phyloP scores from a whole-genome alignment of 83 land plant species.

The Picea abies region DNA sequence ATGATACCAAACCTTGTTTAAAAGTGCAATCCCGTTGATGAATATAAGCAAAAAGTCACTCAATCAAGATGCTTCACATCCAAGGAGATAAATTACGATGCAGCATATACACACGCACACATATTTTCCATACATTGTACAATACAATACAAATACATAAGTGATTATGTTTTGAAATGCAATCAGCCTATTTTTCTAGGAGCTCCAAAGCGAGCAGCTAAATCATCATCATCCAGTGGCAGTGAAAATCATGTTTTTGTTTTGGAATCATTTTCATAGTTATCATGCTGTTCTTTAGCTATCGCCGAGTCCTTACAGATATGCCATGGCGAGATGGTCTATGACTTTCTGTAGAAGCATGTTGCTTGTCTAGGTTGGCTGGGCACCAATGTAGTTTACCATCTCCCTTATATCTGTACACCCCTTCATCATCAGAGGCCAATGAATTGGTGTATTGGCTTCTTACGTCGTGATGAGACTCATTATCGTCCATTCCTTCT shows the following conservation, averaged over 20 bases:
- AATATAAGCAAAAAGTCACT: too few species aligned
- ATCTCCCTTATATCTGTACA: constrained; percentile 17
- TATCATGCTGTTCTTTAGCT: background rate
- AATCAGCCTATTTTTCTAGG: too few species aligned
- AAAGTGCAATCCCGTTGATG: too few species aligned
- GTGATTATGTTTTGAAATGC: too few species aligned
- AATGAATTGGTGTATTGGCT: background rate
- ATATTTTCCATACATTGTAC: too few species aligned
- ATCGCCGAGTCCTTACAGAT: constrained; percentile 6
- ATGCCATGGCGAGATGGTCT: background rate
- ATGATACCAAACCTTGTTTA: too few species aligned
- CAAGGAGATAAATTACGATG: too few species aligned
- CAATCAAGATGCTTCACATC: too few species aligned
- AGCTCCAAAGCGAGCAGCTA: too few species aligned
- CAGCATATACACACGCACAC: too few species aligned
- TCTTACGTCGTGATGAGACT: background rate
- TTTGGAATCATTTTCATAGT: background rate
- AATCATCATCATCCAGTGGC: background rate
- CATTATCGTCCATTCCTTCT: background rate
- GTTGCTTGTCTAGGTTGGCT: background rate
- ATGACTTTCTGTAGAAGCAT: background rate
- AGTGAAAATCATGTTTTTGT: background rate
- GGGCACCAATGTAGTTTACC: constrained; percentile 16
- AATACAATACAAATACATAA: too few species aligned
- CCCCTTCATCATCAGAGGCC: constrained; percentile 12